Evolutionary conservation across 805 yeast genomes (phyloP).

Genomic region (Monosporozyma unispora): DNA sequence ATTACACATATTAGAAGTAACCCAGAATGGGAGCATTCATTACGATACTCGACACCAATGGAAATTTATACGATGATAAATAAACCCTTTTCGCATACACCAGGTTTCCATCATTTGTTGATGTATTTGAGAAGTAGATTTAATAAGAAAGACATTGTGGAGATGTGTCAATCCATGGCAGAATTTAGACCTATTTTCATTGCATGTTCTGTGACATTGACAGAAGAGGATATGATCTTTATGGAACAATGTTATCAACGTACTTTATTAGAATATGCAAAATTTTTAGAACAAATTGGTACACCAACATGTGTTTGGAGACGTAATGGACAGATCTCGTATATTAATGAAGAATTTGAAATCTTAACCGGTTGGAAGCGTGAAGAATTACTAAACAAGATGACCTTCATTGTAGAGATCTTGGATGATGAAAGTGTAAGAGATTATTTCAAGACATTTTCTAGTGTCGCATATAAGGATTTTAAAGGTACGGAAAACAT

Average conservation of each 20-base stretch:
- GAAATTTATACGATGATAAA: slow-evolving; percentile 70
- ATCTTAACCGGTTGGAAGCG: slow-evolving; percentile 84
- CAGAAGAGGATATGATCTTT: slow-evolving; percentile 85
- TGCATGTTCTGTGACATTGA: slow-evolving; percentile 80
- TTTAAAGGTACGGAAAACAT: slow-evolving; percentile 82
- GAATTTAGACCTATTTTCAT: slow-evolving; percentile 86
- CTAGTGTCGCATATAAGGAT: slow-evolving; percentile 83
- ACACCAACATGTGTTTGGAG: slow-evolving; percentile 96
- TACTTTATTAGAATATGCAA: slow-evolving; percentile 80
- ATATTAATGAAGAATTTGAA: slow-evolving; percentile 90
- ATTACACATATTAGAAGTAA: slow-evolving; percentile 14
- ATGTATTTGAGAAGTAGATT: slow-evolving; percentile 66
- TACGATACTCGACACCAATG: slow-evolving; percentile 51
- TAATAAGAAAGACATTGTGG: slow-evolving; percentile 56
- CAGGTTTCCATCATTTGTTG: slow-evolving; percentile 78
- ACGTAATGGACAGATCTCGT: slow-evolving; percentile 89
- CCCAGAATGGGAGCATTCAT: slow-evolving; percentile 27
- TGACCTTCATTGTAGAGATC: slow-evolving; percentile 67
- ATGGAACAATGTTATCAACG: slow-evolving; percentile 96
- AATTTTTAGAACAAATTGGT: slow-evolving; percentile 73
- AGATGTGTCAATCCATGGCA: slow-evolving; percentile 83
- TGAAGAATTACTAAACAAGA: slow-evolving; percentile 54
- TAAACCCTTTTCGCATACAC: slow-evolving; percentile 79
- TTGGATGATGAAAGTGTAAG: slow-evolving; percentile 82
- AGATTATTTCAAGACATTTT: slow-evolving; percentile 79